Evolutionary conservation across 2,329 filamentous ascomycete species (phyloP), one percentile per base, ranked within the genome.

Genomic region (Xenoacremonium recifei): DNA sequence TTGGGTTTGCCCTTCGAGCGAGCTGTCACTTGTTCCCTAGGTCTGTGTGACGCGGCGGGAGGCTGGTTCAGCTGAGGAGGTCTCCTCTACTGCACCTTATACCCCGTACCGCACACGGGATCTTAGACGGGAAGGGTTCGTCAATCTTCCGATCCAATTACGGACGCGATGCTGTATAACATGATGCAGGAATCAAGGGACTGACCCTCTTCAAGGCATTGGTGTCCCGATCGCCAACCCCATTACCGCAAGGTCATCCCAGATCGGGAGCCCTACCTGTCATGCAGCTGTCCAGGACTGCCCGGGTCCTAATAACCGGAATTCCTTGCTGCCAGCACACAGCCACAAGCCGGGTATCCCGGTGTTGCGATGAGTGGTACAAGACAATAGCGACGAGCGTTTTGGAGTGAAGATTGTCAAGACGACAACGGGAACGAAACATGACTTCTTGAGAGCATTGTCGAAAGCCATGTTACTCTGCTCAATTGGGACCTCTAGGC

Each of bases 21-120:
- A 58, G 52, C 45, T 57, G 46, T 59, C 56, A 59, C 42, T 54
- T 50, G 44, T 27, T n/a, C n/a, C 38, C 38, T 23, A 32, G 27
- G 23, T 5, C 29, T 18, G 19, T 37, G 13, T 6, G n/a, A 21
- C 29, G 16, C n/a, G 21, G 21, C 37, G 33, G 40, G 34, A 29
- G 23, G 23, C 23, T 39, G 33, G 25, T 40, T 37, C 35, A 39
- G 27, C 44, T 37, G 35, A 42, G 23, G 21, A 23, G 37, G 30
- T 11, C n/a, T n/a, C n/a, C n/a, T n/a, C n/a, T n/a, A n/a, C n/a
- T n/a, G n/a, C n/a, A n/a, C n/a, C n/a, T n/a, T n/a, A 33, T 9
- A 25, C 18, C 29, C 12, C 15, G 21, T 19, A 37, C 35, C 5
- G 23, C 23, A 27, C 13, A 27, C 23, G 13, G 23, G 23, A 27